These are phyloP conservation scores for Thalassiosira ordinaria DNA, from an alignment of 352 stramenopile genomes.

Conservation along the genomic window DNA sequence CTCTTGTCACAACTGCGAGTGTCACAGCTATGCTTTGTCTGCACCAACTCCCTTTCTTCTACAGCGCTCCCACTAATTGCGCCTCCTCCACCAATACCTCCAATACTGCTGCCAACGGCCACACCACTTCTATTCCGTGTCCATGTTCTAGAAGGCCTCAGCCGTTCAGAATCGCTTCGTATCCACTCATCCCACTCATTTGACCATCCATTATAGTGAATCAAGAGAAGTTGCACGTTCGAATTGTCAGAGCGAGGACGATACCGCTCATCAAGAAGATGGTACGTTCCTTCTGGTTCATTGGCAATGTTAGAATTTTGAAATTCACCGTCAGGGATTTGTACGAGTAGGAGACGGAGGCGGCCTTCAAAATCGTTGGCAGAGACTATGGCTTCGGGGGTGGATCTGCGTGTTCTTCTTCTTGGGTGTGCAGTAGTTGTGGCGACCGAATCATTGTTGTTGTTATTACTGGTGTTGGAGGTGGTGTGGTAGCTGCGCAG, in stretches of 20 bases:
- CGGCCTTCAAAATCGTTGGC: constrained; percentile 75
- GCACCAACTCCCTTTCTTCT: too few species aligned
- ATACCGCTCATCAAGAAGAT: constrained; percentile 41
- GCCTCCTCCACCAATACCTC: too few species aligned
- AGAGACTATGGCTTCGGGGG: constrained; percentile 66
- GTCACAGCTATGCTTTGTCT: too few species aligned
- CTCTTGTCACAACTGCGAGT: too few species aligned
- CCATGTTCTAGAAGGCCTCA: too few species aligned
- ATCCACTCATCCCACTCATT: constrained; percentile 98
- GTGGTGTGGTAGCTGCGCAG: too few species aligned
- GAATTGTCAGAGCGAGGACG: constrained; percentile 64
- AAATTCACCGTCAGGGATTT: constrained; percentile 31
- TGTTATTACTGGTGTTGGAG: too few species aligned
- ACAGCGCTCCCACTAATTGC: too few species aligned
- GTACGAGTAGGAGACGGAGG: constrained; percentile 70
- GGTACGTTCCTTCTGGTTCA: background rate
- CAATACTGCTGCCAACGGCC: too few species aligned
- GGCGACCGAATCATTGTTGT: too few species aligned
- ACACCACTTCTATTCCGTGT: too few species aligned
- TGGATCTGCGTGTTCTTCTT: constrained; percentile 21
- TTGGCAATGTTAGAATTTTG: constrained; percentile 20
- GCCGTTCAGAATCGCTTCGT: constrained; percentile 90
- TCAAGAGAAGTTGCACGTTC: constrained; percentile 88
- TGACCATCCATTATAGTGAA: constrained; percentile 98
- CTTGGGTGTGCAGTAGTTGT: too few species aligned